Evolutionary conservation across 2,329 filamentous ascomycete genomes (phyloP), one percentile per base, ranked within the genome.

Genomic region (Ceratocystis variospora): DNA sequence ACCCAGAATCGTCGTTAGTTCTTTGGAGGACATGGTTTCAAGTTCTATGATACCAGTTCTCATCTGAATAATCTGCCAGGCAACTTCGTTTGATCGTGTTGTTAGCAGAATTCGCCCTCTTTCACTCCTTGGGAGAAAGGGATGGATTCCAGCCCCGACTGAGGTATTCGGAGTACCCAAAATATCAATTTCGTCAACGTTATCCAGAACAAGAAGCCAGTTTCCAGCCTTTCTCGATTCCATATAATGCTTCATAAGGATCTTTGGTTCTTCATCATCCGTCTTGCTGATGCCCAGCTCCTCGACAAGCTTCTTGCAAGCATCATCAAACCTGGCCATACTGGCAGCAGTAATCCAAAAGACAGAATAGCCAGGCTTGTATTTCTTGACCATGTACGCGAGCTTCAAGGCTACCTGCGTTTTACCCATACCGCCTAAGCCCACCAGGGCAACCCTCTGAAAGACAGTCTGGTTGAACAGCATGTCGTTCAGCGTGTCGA

Each of bases 51-150:
- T 25, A 15, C 19, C 10, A 12, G 50, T 5, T 12, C 10, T 28
- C 19, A 0, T 22, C 19, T 55, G 5, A 12, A 12, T 15, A n/a
- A 25, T 28, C 5, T 22, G 19, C 4, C 22, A 19, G 2, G 19
- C 50, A 12, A 55, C 48, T 25, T 68, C 8, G 12, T 46, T 10
- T 44, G 44, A 61, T 22, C 63, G 66, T 2, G 61, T 69, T 12
- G 44, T 68, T 25, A 68, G 25, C 2, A 68, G 55, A 22, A 65
- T 61, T 12, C 28, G 61, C 31, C 65, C 62, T 1, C 67, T 65
- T 2, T 61, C 10, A 19, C 63, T 70, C 0, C 59, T 59, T 0
- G 75, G 76, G 5, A 78, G 69, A 68, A 72, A 72, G 4, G 73
- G 64, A 0, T 10, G 17, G 19, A 66, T 61, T 22, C 53, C 17